Percentiles rank a stretch among this genome's conserved stretches.
phyloP scores from a whole-genome alignment of 2,329 filamentous ascomycete genomes.

The Trichothecium sympodiale region DNA sequence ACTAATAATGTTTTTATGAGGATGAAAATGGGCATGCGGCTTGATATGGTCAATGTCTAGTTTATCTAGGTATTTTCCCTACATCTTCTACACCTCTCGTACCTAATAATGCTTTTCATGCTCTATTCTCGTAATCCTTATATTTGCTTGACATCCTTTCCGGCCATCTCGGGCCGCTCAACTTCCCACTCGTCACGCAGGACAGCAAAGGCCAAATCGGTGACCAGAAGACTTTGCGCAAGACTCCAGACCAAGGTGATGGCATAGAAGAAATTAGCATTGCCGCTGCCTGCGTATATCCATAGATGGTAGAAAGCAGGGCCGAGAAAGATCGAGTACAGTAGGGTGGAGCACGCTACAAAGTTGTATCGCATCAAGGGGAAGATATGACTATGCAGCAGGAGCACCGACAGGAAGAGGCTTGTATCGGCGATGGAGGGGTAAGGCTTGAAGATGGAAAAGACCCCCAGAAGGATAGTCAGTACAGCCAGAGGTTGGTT shows the following conservation, averaged over 20 bases:
- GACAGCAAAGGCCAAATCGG: slow-evolving; percentile 79
- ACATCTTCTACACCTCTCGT: slow-evolving; percentile 6
- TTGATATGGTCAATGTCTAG: neutral
- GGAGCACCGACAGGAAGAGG: slow-evolving; percentile 71
- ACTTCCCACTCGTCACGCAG: slow-evolving; percentile 90
- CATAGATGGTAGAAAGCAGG: slow-evolving; percentile 95
- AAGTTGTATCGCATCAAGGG: slow-evolving; percentile 92
- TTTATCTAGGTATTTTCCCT: slow-evolving; percentile 3
- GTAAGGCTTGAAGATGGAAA: slow-evolving; percentile 94
- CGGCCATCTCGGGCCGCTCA: slow-evolving; percentile 79
- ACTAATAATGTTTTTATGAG: neutral
- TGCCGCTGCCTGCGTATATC: slow-evolving; percentile 96
- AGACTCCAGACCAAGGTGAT: slow-evolving; percentile 98
- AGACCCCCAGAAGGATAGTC: slow-evolving; percentile 75
- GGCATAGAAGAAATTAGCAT: slow-evolving; percentile 98
- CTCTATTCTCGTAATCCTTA: too few species aligned
- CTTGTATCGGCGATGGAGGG: slow-evolving; percentile 85
- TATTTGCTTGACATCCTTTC: slow-evolving; percentile 79
- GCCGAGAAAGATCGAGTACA: slow-evolving; percentile 82
- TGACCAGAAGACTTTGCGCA: slow-evolving; percentile 74
- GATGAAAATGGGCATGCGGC: neutral
- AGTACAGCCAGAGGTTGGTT: slow-evolving; percentile 80
- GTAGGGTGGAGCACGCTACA: slow-evolving; percentile 66
- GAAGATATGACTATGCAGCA: slow-evolving; percentile 84
- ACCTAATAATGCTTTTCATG: slow-evolving; percentile 2